phyloP scores from a whole-genome alignment of 805 yeast species.

The Priceomyces medius region DNA sequence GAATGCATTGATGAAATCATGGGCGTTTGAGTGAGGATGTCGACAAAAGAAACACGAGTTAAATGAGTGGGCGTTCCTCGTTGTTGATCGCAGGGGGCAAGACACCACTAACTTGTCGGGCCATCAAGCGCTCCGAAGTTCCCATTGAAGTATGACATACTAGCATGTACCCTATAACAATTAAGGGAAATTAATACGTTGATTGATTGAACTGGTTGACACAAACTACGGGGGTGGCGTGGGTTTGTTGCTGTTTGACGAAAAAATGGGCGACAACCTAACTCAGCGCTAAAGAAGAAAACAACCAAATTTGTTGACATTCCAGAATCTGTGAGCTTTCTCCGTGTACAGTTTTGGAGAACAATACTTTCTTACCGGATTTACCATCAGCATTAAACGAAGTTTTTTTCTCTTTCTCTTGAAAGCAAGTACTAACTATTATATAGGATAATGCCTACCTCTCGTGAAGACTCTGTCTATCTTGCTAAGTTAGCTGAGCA shows the following conservation, averaged over 20 bases:
- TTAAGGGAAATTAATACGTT: not conserved
- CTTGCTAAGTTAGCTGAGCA: slow-evolving; percentile 98
- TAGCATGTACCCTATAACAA: not conserved
- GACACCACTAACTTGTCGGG: not conserved
- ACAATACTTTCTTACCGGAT: too few relatives aligned
- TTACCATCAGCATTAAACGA: too few relatives aligned
- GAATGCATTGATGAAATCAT: not conserved
- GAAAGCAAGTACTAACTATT: slow-evolving; percentile 8
- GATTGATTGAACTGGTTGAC: not conserved
- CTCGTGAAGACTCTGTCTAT: slow-evolving; percentile 98
- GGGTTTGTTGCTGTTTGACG: not conserved
- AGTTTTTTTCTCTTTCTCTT: too few relatives aligned
- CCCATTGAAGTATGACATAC: too few relatives aligned
- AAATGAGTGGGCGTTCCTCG: not conserved
- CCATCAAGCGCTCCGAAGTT: not conserved
- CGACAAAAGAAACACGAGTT: not conserved
- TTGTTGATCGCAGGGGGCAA: slow-evolving; percentile 3
- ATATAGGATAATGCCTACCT: slow-evolving; percentile 55
- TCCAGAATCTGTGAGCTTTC: too few relatives aligned
- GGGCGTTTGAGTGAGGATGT: not conserved
- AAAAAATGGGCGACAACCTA: not conserved
- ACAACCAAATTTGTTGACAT: too few relatives aligned
- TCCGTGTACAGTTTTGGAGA: too few relatives aligned
- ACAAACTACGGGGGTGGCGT: slow-evolving; percentile 1
- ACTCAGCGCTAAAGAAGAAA: not conserved